Evolutionary conservation across 106 monocot genomes (phyloP).

Genomic region (Platanthera zijinensis): DNA sequence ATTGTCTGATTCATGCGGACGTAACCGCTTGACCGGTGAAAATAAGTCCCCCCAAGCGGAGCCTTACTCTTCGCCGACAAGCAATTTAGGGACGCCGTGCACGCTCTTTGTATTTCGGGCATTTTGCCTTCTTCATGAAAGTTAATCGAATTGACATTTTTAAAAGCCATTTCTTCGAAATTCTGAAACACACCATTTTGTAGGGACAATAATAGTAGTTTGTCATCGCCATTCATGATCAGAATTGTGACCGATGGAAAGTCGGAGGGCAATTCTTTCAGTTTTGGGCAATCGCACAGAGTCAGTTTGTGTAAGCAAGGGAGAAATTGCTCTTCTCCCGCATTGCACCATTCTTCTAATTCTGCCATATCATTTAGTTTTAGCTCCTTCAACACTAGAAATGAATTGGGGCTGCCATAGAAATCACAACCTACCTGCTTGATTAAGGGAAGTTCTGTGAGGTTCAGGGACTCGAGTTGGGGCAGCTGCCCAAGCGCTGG

Average conservation of each 20-base stretch:
- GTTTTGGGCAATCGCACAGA: constrained; percentile 12
- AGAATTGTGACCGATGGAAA: constrained; percentile 8
- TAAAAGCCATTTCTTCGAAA: no score
- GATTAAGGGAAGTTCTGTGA: background rate
- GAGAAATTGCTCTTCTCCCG: background rate
- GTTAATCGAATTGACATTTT: no score
- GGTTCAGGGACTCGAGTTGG: constrained; percentile 8
- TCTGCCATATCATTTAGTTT: background rate
- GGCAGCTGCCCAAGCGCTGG: constrained; percentile 16
- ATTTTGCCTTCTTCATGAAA: no score
- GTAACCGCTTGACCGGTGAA: no score
- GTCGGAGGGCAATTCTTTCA: constrained; percentile 15
- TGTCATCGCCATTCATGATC: constrained; percentile 4
- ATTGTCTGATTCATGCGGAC: no score
- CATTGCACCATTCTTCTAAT: constrained; percentile 15
- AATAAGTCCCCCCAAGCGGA: no score
- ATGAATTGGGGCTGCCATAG: constrained; percentile 13
- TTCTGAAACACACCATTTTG: constrained; percentile 12
- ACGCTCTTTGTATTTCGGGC: background rate
- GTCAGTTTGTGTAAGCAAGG: constrained; percentile 13
- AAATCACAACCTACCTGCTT: constrained; percentile 11
- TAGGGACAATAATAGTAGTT: constrained; percentile 12
- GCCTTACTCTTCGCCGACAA: no score
- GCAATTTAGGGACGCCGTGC: no score
- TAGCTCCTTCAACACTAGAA: constrained; percentile 16